These are phyloP conservation scores for Strobilomyces dryophilus DNA, from an alignment of 768 basidiomycete genomes.

Conservation along the genomic window DNA sequence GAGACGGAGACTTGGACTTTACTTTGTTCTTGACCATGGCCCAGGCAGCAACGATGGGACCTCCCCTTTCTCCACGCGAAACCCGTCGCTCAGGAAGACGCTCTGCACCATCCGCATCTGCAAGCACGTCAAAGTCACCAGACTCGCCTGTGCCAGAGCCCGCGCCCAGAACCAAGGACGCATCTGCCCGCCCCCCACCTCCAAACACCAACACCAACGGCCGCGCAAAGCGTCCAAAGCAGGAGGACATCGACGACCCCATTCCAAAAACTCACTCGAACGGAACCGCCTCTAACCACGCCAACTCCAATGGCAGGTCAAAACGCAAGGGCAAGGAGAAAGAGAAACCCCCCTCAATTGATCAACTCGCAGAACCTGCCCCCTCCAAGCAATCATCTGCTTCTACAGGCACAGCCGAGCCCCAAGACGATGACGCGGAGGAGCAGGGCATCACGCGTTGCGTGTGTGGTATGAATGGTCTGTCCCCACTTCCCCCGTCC, in stretches of 20 bases:
- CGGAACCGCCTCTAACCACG: conserved; percentile 27
- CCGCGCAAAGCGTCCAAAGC: conserved; percentile 61
- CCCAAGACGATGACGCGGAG: conserved; percentile 44
- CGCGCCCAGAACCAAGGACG: conserved; percentile 40
- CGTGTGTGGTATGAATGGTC: conserved; percentile 79
- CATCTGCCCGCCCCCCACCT: conserved; percentile 37
- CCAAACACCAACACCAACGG: conserved; percentile 36
- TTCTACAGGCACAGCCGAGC: conserved; percentile 33
- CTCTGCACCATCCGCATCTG: conserved; percentile 60
- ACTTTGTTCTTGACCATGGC: conserved; percentile 42
- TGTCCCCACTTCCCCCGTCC: conserved; percentile 25
- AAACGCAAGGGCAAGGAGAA: conserved; percentile 70
- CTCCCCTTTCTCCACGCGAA: conserved; percentile 72
- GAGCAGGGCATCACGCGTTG: conserved; percentile 70
- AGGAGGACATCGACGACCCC: conserved; percentile 67
- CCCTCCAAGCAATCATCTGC: conserved; percentile 28
- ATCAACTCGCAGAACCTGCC: conserved; percentile 28
- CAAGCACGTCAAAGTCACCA: conserved; percentile 69
- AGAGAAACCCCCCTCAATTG: conserved; percentile 41
- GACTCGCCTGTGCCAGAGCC: conserved; percentile 57
- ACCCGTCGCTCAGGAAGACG: conserved; percentile 75
- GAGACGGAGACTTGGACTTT: not conserved
- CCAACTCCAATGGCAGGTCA: conserved; percentile 36
- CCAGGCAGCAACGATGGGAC: conserved; percentile 68
- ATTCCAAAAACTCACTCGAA: conserved; percentile 36